Conservation (phyloP, 441 rosid species). For the Gossypium trilobum region DNA sequence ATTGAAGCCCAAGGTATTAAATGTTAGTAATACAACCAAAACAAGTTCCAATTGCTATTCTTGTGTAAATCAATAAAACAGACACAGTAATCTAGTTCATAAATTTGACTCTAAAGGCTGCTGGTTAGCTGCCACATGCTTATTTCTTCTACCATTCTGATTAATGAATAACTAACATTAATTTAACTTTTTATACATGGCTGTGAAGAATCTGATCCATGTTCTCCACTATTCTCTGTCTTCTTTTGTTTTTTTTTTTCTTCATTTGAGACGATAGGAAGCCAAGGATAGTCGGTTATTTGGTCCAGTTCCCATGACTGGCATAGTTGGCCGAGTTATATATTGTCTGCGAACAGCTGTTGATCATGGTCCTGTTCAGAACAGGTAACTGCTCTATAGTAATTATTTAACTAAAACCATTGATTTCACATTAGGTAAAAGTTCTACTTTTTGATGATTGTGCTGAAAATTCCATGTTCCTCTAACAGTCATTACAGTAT, state of each 20-base stretch:
- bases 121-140: neutral
- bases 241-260: neutral
- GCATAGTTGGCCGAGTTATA: slow-evolving; percentile 74
- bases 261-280: slow-evolving; percentile 39
- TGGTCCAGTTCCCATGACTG: slow-evolving; percentile 70
- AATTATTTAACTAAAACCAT: neutral
- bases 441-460: neutral
- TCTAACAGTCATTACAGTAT: slow-evolving; percentile 49
- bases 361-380: slow-evolving; percentile 86
- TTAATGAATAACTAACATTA: neutral
- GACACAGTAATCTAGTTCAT: neutral
- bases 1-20: slow-evolving; percentile 64
- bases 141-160: neutral
- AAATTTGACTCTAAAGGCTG: neutral
- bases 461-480: slow-evolving; percentile 3
- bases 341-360: slow-evolving; percentile 73
- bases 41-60: neutral
- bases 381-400: slow-evolving; percentile 46
- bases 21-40: neutral
- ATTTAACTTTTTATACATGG: neutral
- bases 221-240: neutral
- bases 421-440: neutral
- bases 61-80: neutral
- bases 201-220: neutral
- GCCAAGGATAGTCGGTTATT: slow-evolving; percentile 77